Percentiles rank a stretch among this genome's conserved stretches.
These are phyloP conservation scores for Umbelopsis ramanniana DNA, from an alignment of 192 early-diverging fungal species.

Conservation along the genomic window DNA sequence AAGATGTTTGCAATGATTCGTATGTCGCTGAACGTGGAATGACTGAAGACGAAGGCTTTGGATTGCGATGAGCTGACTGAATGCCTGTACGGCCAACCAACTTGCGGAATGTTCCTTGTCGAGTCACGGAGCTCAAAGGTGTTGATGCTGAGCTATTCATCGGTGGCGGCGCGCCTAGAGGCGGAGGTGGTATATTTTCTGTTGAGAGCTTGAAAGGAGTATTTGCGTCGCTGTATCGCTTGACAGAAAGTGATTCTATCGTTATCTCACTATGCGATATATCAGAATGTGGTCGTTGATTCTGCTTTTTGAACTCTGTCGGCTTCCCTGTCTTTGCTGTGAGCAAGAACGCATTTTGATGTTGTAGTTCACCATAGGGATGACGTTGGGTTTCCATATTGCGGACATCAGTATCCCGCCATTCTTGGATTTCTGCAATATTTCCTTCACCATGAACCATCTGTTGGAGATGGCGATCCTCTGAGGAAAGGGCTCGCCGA, in stretches of 20 bases:
- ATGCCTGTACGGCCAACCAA: background rate
- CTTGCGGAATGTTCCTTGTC: background rate
- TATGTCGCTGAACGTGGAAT: slow-evolving; percentile 9
- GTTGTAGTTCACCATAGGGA: background rate
- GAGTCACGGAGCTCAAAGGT: background rate
- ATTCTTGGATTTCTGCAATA: background rate
- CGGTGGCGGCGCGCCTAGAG: background rate
- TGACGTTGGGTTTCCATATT: background rate
- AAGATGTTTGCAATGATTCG: slow-evolving; percentile 2
- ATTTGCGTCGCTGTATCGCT: background rate
- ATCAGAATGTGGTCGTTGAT: background rate
- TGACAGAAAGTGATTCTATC: background rate
- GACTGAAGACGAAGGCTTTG: background rate
- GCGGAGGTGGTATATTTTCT: background rate
- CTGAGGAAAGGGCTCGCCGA: background rate
- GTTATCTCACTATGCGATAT: background rate
- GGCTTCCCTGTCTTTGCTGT: background rate
- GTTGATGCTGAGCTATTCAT: background rate
- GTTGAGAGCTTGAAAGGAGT: too few relatives aligned
- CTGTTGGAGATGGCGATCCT: background rate
- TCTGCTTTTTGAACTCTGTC: background rate
- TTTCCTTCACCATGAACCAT: background rate
- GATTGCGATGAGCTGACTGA: background rate
- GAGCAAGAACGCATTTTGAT: background rate
- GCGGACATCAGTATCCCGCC: too few relatives aligned